Evolutionary conservation across 108 stramenopile species (phyloP).

Genomic region (Skeletonema marinoi): DNA sequence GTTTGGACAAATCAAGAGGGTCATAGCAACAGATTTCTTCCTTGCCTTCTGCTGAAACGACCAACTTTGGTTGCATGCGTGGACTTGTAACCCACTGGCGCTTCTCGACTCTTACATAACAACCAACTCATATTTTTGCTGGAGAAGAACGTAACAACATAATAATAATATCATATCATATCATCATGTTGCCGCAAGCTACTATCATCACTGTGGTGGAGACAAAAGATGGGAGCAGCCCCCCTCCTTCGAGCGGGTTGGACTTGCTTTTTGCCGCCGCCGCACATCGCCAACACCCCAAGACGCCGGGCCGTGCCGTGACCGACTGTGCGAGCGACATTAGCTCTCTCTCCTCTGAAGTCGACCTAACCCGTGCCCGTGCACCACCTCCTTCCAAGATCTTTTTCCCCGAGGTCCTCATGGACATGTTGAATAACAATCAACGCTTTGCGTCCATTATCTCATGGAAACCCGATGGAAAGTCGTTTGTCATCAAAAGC

Average conservation of each 20-base stretch:
- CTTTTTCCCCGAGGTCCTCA: not conserved
- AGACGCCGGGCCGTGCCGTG: not conserved
- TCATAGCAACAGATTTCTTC: no score
- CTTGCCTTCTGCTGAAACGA: no score
- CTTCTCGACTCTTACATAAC: no score
- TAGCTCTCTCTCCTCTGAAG: not conserved
- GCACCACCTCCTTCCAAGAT: not conserved
- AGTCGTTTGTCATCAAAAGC: constrained; percentile 72
- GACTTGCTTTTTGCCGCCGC: constrained; percentile 3
- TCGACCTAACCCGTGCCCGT: not conserved
- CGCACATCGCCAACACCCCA: not conserved
- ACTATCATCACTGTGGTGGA: not conserved
- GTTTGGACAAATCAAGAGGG: no score
- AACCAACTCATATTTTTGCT: no score
- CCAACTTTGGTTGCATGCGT: no score
- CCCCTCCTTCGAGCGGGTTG: not conserved
- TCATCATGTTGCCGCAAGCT: not conserved
- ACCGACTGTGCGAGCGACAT: not conserved
- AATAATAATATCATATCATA: not conserved
- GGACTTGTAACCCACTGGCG: no score
- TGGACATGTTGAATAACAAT: not conserved
- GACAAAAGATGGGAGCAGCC: not conserved
- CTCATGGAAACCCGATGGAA: constrained; percentile 72
- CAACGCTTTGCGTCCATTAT: constrained; percentile 29
- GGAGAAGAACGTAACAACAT: not conserved